A percentile compares a stretch with the other conserved stretches of the same genome.
Conservation (phyloP, 305 asterid species). For the Fraxinus albicans region DNA sequence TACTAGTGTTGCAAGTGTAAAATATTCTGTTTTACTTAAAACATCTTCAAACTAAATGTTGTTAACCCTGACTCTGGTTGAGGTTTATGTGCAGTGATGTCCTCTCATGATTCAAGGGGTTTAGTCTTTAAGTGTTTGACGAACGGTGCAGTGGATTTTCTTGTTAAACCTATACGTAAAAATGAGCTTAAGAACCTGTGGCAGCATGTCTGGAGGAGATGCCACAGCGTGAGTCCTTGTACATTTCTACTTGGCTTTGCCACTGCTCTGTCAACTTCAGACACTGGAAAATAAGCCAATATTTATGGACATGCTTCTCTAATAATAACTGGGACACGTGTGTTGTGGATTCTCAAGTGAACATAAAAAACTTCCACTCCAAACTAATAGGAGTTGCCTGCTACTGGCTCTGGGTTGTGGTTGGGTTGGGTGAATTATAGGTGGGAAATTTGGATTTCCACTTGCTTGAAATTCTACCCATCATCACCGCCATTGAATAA, state of each 20-base stretch:
- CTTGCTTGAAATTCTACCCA: background rate
- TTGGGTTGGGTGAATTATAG: background rate
- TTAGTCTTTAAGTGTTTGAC: constrained; percentile 84
- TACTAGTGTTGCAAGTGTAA: background rate
- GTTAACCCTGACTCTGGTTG: constrained; percentile 27
- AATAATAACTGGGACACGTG: constrained; percentile 2
- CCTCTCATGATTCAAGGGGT: constrained; percentile 86
- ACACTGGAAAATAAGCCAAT: background rate
- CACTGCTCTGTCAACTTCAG: constrained; percentile 1
- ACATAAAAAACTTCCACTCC: background rate
- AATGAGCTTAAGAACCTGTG: constrained; percentile 89
- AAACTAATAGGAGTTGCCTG: constrained; percentile 10
- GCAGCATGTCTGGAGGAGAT: constrained; percentile 96
- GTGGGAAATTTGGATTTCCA: background rate
- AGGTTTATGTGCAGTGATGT: constrained; percentile 78
- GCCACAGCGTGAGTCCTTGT: constrained; percentile 72
- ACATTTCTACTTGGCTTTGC: constrained; percentile 22
- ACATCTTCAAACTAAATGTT: constrained; percentile 7
- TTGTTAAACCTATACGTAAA: constrained; percentile 87
- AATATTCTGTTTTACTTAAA: background rate
- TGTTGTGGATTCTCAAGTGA: constrained; percentile 6
- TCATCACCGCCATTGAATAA: background rate
- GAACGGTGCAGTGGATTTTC: constrained; percentile 85
- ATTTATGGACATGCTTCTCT: background rate
- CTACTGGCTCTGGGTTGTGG: constrained; percentile 11